A percentile compares a stretch with the other conserved stretches of the same genome.
phyloP scores from a whole-genome alignment of 495 filamentous ascomycete genomes.

The Penicillium subrubescens region DNA sequence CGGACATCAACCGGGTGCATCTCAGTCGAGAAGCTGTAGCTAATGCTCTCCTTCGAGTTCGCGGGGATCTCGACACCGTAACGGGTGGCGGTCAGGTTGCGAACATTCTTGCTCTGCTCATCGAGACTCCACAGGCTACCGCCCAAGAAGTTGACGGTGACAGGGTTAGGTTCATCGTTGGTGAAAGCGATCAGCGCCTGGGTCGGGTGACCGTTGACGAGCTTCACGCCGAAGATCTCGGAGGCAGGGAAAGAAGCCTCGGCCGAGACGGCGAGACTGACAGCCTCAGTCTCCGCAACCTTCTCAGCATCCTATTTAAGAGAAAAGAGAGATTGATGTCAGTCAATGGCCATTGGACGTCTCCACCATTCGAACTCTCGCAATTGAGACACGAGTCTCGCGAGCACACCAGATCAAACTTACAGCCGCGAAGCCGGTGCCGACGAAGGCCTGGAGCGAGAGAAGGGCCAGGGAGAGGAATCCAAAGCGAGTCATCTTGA shows the following conservation, averaged over 20 bases:
- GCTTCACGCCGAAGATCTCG: slow-evolving; percentile 93
- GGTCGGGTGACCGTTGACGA: slow-evolving; percentile 90
- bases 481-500: slow-evolving; percentile 72
- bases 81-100: slow-evolving; percentile 78
- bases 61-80: slow-evolving; percentile 78
- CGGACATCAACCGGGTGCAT: slow-evolving; percentile 90
- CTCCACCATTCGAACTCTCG: slow-evolving; percentile 3
- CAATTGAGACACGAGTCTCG: slow-evolving; percentile 4
- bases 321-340: slow-evolving; percentile 14
- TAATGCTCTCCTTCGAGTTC: slow-evolving; percentile 72
- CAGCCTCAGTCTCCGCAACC: slow-evolving; percentile 49
- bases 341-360: slow-evolving; percentile 27
- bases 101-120: slow-evolving; percentile 61
- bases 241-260: slow-evolving; percentile 80
- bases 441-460: slow-evolving; percentile 66
- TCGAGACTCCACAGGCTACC: slow-evolving; percentile 70
- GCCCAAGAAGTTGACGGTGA: slow-evolving; percentile 75
- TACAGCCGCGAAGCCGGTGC: slow-evolving; percentile 63
- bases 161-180: slow-evolving; percentile 79
- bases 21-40: slow-evolving; percentile 85
- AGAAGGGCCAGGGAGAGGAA: slow-evolving; percentile 71
- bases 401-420: slow-evolving; percentile 35
- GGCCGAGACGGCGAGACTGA: slow-evolving; percentile 72
- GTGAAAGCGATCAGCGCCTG: slow-evolving; percentile 76
- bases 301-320: slow-evolving; percentile 48